Base-by-base conservation (phyloP, 768 basidiomycete species). In the Rhizopogon rudus region DNA sequence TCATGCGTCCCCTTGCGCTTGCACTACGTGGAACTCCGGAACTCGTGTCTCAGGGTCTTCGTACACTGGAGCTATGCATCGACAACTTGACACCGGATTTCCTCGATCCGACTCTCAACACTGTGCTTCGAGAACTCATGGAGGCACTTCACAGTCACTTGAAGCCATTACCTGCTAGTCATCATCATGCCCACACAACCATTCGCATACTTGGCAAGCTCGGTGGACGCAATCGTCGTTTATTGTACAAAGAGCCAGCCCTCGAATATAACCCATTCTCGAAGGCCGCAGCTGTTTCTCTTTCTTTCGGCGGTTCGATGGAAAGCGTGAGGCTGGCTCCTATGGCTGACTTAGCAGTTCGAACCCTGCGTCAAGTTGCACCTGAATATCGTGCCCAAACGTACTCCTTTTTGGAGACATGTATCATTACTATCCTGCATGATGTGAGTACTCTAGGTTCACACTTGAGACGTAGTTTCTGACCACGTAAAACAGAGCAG, bases 1-100 rank as follows among this genome's bases (percentile, higher is more conserved):
- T 99, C 54, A 98, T 98, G 95, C 90, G 93, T 61, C 97, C 97
- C 0, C 79, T 99, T 29, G 93, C 95, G 2, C 77, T 95, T 49
- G 94, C 97, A 7, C 75, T 99, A 51, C 83, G 87, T 50, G 94
- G 94, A 39, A 84, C 82, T 40, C 82, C 87, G 6, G 97, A 99
- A 52, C 83, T 97, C 44, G 89, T 98, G 52, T 87, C 93, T 22
- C 97, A 99, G 74, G 97, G 97, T 44, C 75, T 99, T 25, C 83
- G 97, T 6, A 99, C 97, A 0, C 81, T 99, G 56, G 97, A 99
- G 70, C 79, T 99, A n/a, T 98, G 96, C 73, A 96, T 98, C 64
- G 97, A 99, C 75, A 99, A 98, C 67, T 81, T 99, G 28, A 97
- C 93, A 0, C 93, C 93, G 2, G 97, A 98, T 71, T 98, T 98